phyloP scores from a whole-genome alignment of 768 basidiomycete species.

The Steccherinum ochraceum region DNA sequence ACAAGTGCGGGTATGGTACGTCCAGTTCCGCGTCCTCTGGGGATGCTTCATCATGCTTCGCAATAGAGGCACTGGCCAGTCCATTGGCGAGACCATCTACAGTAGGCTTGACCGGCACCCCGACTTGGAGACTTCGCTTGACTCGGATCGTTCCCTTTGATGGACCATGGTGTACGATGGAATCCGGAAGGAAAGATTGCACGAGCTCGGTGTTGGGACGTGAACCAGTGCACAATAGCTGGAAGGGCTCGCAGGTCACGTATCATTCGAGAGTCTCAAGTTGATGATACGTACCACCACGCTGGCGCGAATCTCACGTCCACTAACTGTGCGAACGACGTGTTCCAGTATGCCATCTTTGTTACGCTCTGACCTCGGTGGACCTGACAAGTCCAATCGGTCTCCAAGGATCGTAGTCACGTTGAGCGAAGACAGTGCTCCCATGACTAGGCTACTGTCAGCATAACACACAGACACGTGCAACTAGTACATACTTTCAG shows the following conservation, averaged over 20 bases:
- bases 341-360: slow-evolving; percentile 13
- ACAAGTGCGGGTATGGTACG: slow-evolving; percentile 46
- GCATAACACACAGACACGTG: too few relatives aligned
- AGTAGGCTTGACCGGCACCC: slow-evolving; percentile 12
- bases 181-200: slow-evolving; percentile 13
- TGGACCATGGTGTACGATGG: slow-evolving; percentile 27
- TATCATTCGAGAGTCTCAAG: too few relatives aligned
- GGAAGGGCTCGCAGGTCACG: too few relatives aligned
- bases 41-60: too few relatives aligned
- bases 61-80: neutral
- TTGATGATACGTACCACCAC: slow-evolving; percentile 37
- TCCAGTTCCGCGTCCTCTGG: slow-evolving; percentile 12
- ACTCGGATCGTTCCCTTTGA: slow-evolving; percentile 38
- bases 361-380: slow-evolving; percentile 4
- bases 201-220: slow-evolving; percentile 48
- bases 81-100: neutral
- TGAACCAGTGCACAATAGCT: slow-evolving; percentile 61
- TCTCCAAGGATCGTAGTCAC: slow-evolving; percentile 49
- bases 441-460: slow-evolving; percentile 20
- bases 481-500: slow-evolving; percentile 42
- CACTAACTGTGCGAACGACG: slow-evolving; percentile 40
- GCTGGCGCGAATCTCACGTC: slow-evolving; percentile 46
- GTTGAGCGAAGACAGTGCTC: slow-evolving; percentile 19
- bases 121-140: slow-evolving; percentile 46
- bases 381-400: slow-evolving; percentile 39